Percentiles rank a stretch among this genome's conserved stretches.
phyloP scores from a whole-genome alignment of 106 monocot species.

The Dendrobium catenatum region DNA sequence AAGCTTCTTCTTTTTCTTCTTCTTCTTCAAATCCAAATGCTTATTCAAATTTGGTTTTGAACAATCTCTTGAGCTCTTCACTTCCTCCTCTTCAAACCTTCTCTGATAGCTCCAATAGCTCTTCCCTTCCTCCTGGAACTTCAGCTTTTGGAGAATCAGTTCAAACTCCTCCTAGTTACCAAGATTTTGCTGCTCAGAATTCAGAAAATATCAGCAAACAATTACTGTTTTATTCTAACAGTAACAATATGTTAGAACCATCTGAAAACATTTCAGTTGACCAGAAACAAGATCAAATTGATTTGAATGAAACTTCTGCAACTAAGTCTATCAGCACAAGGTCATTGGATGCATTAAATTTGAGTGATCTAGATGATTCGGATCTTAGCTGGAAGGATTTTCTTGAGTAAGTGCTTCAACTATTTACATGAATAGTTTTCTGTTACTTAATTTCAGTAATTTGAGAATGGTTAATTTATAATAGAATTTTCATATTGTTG shows the following conservation, averaged over 20 bases:
- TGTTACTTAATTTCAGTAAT: background rate
- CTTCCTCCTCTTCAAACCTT: slow-evolving; percentile 1
- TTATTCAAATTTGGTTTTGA: background rate
- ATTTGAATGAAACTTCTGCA: slow-evolving; percentile 2
- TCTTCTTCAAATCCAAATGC: background rate
- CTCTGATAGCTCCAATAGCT: background rate
- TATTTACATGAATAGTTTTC: background rate
- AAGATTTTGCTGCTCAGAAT: background rate
- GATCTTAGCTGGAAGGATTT: slow-evolving; percentile 9
- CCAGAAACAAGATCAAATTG: background rate
- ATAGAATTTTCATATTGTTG: background rate
- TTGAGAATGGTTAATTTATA: background rate
- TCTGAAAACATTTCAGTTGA: background rate
- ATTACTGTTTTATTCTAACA: background rate
- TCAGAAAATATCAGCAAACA: background rate
- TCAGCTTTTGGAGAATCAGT: background rate
- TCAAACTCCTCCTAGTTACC: background rate
- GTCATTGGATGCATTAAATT: background rate
- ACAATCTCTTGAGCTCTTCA: background rate
- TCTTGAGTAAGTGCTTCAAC: background rate
- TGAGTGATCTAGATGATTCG: background rate
- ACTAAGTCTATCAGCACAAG: background rate
- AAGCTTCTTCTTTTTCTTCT: background rate
- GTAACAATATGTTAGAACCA: background rate
- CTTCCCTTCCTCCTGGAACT: background rate